Evolutionary conservation across 2,329 filamentous ascomycete genomes (phyloP), one percentile per base, ranked within the genome.

Genomic region (Alternaria arbusti): DNA sequence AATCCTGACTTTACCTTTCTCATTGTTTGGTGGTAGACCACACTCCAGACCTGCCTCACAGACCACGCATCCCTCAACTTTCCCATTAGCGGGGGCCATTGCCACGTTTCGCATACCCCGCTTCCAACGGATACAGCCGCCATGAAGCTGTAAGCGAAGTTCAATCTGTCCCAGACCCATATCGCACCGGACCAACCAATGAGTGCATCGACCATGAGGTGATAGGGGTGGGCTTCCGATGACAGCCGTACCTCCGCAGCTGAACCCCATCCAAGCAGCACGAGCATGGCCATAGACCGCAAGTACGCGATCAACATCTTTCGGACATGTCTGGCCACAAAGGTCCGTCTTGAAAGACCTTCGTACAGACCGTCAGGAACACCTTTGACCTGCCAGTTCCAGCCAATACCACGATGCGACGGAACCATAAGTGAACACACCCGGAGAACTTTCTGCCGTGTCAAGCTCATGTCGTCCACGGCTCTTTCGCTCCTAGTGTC

Each of bases 1-100:
- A 13, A n/a, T 36, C 28, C 30, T 0, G 10, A 22, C 20, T 2
- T 54, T 58, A 59, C 59, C 50, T 58, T 58, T 28, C 56, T 50
- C 56, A 63, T 60, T 3, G 50, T 61, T 17, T 59, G 57, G 26
- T 67, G 54, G n/a, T 61, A 63, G 20, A 57, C 28, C 13, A 49
- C 49, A 36, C 44, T 59, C 55, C 52, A 64, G 43, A 66, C 43
- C 26, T 59, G 47, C n/a, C 49, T 47, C 10, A 63, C 58, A 6
- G 47, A 62, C 60, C 36, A 59, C n/a, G 22, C 13, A 47, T 43
- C n/a, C 12, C 45, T 26, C 12, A 55, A 6, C 3, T 17, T 50
- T 4, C 45, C 47, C 40, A 61, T 54, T 7, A 17, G 12, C 20
- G 57, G 54, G 20, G 54, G 60, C 50, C 57, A 66, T n/a, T 57